phyloP scores from a whole-genome alignment of 768 basidiomycete species.

The Boletus rubropictus region DNA sequence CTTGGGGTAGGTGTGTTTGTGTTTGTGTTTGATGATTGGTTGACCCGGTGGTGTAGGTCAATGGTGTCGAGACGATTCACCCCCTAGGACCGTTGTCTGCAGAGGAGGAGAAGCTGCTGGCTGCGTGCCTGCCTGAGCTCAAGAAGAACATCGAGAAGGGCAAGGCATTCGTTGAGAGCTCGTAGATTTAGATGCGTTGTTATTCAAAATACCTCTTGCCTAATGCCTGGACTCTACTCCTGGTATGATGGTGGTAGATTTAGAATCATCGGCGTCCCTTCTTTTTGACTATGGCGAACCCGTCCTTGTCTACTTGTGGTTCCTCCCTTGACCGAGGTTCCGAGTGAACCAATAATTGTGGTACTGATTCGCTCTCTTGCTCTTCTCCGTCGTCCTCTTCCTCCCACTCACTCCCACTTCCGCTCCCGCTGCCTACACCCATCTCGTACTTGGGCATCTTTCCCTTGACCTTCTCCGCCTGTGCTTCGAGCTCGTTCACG shows the following conservation, averaged over 20 bases:
- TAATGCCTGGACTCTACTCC: conserved; percentile 3
- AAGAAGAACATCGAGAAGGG: conserved; percentile 99
- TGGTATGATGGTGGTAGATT: not conserved
- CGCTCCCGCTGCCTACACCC: conserved; percentile 33
- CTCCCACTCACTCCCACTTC: conserved; percentile 44
- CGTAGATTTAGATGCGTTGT: conserved; percentile 23
- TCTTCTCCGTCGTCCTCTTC: conserved; percentile 27
- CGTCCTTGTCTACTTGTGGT: conserved; percentile 85
- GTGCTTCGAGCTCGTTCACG: conserved; percentile 57
- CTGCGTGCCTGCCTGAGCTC: conserved; percentile 83
- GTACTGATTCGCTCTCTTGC: conserved; percentile 44
- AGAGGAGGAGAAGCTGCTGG: conserved; percentile 81
- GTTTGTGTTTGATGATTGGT: not conserved
- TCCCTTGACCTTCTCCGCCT: conserved; percentile 53
- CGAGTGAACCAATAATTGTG: conserved; percentile 46
- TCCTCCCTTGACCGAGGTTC: conserved; percentile 38
- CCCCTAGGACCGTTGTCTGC: conserved; percentile 72
- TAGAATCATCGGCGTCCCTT: conserved; percentile 41
- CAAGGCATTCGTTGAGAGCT: conserved; percentile 58
- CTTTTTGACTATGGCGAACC: conserved; percentile 75
- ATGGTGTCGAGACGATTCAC: conserved; percentile 93
- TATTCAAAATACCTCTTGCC: conserved; percentile 19
- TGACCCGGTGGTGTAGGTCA: conserved; percentile 38
- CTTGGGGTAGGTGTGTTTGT: conserved; percentile 62
- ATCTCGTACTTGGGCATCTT: conserved; percentile 49